Evolutionary conservation across 176 grass and related monocot genomes (phyloP), one percentile per base, ranked within the genome.

Genomic region (Cymbopogon citratus): DNA sequence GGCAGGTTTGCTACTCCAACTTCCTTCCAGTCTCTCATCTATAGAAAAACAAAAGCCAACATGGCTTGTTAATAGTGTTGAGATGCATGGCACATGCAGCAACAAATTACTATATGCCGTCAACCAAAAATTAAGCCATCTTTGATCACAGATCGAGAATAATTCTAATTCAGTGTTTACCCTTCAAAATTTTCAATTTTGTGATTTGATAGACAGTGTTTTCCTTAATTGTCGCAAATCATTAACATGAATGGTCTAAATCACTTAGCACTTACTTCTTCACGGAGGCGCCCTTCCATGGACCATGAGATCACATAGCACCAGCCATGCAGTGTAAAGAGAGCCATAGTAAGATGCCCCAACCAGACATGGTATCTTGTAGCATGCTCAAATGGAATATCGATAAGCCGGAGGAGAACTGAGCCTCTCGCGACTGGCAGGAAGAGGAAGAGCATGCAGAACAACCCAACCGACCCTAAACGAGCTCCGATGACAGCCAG

Each of bases 301-400:
- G 81, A 81, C 87, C 87, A 98, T 28, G 82, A 23, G 28, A 86
- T 68, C 36, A 93, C 79, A 83, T 81, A 98, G 51, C 21, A 86
- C 29, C 91, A 74, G 57, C 96, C 96, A 82, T 98, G 96, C 57
- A 98, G 77, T 49, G 96, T 98, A 79, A 98, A 98, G 16, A 95
- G 74, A 84, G 84, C 59, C 96, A 98, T 98, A 18, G 96, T 98
- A 54, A 98, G 96, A 85, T 98, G 96, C 65, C 96, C 96, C n/a
- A 98, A 77, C 96, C 96, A 98, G 48, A 98, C 89, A 49, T 95
- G 96, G 84, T 98, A 98, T 91, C 90, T 91, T 21, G 96, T 98
- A 63, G 90, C 96, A 86, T 98, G 96, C 88, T 98, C 92, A 77
- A 98, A 98, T 65, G 95, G 95, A 83, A 95, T 95, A 45, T 98